Evolutionary conservation across 2,329 filamentous ascomycete genomes (phyloP).

Genomic region (Claviceps fusiformis): DNA sequence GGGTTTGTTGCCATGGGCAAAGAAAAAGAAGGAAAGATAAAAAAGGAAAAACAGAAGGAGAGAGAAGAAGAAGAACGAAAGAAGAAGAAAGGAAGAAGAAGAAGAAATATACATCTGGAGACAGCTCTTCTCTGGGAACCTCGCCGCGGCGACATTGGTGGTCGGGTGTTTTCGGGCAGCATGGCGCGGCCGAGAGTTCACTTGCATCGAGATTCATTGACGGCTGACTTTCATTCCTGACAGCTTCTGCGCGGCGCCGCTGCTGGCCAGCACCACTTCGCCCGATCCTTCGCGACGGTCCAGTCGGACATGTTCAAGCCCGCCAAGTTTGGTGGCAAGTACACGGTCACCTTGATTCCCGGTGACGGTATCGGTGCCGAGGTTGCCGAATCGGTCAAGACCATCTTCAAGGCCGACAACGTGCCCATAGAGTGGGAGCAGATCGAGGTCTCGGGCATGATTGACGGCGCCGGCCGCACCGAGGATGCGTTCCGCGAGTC

Average conservation of each 20-base stretch:
- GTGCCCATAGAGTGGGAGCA: constrained; percentile 98
- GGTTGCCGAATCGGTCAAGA: constrained; percentile 96
- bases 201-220: not conserved
- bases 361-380: constrained; percentile 98
- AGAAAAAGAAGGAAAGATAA: not conserved
- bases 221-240: not conserved
- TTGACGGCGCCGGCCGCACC: constrained; percentile 64
- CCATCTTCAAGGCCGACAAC: constrained; percentile 98
- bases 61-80: not conserved
- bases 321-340: constrained; percentile 97
- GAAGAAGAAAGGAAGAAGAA: too few relatives aligned
- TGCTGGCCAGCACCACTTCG: constrained; percentile 29
- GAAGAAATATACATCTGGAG: too few relatives aligned
- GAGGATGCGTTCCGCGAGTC: constrained; percentile 94
- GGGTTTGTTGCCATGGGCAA: not conserved
- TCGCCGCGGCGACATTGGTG: not conserved
- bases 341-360: constrained; percentile 96
- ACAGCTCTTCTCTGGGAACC: not conserved
- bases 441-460: constrained; percentile 85
- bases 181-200: not conserved
- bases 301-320: constrained; percentile 97
- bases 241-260: constrained; percentile 39
- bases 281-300: constrained; percentile 61
- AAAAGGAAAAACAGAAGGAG: not conserved
- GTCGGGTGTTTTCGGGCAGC: not conserved